Base-by-base conservation (phyloP, 768 basidiomycete genomes). In the Myochromella boudieri region DNA sequence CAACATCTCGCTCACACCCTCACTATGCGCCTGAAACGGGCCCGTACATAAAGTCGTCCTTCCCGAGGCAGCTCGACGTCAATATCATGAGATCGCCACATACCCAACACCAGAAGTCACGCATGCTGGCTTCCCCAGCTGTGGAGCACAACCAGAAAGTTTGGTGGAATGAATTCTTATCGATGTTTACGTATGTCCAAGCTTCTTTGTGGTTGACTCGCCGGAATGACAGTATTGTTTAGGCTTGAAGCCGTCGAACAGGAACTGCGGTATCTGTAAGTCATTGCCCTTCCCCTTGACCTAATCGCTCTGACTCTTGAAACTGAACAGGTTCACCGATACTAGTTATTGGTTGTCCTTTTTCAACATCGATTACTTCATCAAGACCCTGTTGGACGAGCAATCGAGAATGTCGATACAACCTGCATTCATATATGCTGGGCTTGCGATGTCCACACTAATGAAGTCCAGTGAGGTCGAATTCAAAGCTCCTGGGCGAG, bases 401-500 rank as follows among this genome's bases (percentile, higher is more conserved):
- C 72, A 72, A n/a, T 68, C 76, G 22, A 78, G 84, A 11, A 59
- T 71, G 17, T 65, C 64, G 11, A 79, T 89, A 50, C 87, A 89
- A 52, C 87, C 89, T 5, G 74, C 87, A 0, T 78, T 91, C 47
- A 74, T 91, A 37, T 73, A 82, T 24, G 75, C 87, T 1, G 76
- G 74, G 6, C 69, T 91, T 25, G 89, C 89, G 1, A 72, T 91
- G 68, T 78, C 85, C 0, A 81, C 72, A 26, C 71, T 91, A 10
- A 82, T 88, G 76, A 77, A 78, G 52, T 88, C 87, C 1, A 88
- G 87, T 58, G 80, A 84, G 55, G 58, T 79, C 32, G 86, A 84
- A 55, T 66, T 70, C 11, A 78, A 84, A 6, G 60, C 63, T 2
- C 53, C 58, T 3, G 87, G 87, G 4, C 73, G 85, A 33, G 64